Evolutionary conservation across 208 protist genomes (phyloP).

Genomic region (Trypanosoma theileri): DNA sequence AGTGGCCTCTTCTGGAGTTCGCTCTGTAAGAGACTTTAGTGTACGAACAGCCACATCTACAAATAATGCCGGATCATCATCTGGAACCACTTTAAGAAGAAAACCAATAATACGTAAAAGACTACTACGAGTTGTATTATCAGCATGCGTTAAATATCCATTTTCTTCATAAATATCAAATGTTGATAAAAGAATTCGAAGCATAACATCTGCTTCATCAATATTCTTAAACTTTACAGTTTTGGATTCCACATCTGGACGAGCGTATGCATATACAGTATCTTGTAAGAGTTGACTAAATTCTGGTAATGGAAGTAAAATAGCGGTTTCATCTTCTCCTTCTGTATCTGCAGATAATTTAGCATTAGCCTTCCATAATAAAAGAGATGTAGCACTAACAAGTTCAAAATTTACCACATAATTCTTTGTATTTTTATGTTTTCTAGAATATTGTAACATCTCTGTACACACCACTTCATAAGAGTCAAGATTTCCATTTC

Average conservation of each 20-base stretch:
- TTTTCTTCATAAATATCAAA: constrained; percentile 89
- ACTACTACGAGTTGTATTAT: constrained; percentile 82
- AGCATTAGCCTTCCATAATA: constrained; percentile 80
- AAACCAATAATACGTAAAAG: constrained; percentile 77
- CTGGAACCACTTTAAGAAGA: constrained; percentile 85
- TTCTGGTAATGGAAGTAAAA: constrained; percentile 70
- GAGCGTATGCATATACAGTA: constrained; percentile 80
- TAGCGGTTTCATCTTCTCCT: constrained; percentile 49
- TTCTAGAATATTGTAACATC: constrained; percentile 57
- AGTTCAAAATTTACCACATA: constrained; percentile 52
- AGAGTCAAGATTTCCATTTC: constrained; percentile 32
- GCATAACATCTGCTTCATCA: constrained; percentile 84
- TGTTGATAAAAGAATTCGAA: constrained; percentile 76
- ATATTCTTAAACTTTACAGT: constrained; percentile 77
- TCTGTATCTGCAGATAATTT: constrained; percentile 57
- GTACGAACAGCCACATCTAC: constrained; percentile 79
- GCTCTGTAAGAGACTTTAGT: constrained; percentile 65
- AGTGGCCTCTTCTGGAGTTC: constrained; percentile 79
- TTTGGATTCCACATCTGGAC: constrained; percentile 64
- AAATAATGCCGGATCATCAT: constrained; percentile 87
- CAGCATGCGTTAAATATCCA: constrained; percentile 80
- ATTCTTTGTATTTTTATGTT: constrained; percentile 38
- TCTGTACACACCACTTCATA: constrained; percentile 62
- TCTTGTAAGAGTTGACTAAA: constrained; percentile 80
- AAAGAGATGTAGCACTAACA: constrained; percentile 58